Conservation (phyloP, 352 stramenopile species). For the Pythium utonaiense region DNA sequence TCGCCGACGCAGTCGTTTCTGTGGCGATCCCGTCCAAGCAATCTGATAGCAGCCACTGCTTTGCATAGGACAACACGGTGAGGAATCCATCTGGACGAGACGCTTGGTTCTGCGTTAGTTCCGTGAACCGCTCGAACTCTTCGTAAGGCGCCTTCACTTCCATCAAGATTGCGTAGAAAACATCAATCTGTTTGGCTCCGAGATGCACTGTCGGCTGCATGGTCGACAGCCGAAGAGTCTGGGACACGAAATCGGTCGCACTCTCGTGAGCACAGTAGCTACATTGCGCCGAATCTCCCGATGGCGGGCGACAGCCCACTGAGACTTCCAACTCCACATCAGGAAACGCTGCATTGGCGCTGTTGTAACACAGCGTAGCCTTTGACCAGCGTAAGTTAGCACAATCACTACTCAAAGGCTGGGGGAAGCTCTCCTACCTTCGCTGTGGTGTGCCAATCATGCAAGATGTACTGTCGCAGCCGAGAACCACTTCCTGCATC, state of each 20-base stretch:
- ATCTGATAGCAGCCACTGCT: constrained; percentile 81
- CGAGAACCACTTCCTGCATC: constrained; percentile 14
- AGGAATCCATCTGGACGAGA: constrained; percentile 81
- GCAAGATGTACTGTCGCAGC: constrained; percentile 73
- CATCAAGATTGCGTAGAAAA: constrained; percentile 82
- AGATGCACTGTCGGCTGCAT: constrained; percentile 67
- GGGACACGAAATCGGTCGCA: not conserved
- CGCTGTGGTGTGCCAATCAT: constrained; percentile 75
- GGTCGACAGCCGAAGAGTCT: constrained; percentile 1
- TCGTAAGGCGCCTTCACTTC: constrained; percentile 87
- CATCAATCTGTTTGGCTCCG: constrained; percentile 72
- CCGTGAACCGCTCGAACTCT: constrained; percentile 69
- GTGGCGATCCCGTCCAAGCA: constrained; percentile 57
- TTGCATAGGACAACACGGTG: constrained; percentile 81
- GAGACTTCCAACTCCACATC: constrained; percentile 78
- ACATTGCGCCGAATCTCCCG: constrained; percentile 7
- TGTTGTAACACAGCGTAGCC: constrained; percentile 72
- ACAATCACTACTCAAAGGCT: not conserved
- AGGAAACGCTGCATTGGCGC: constrained; percentile 67
- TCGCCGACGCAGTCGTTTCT: constrained; percentile 8
- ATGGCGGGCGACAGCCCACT: constrained; percentile 36
- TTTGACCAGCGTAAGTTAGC: constrained; percentile 1
- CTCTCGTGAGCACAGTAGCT: constrained; percentile 17
- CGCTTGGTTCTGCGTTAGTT: constrained; percentile 67
- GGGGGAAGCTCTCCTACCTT: constrained; percentile 28